Percentiles rank a stretch among this genome's conserved stretches.
Conservation (phyloP, 2,329 filamentous ascomycete species). For the Nemania diffusa region DNA sequence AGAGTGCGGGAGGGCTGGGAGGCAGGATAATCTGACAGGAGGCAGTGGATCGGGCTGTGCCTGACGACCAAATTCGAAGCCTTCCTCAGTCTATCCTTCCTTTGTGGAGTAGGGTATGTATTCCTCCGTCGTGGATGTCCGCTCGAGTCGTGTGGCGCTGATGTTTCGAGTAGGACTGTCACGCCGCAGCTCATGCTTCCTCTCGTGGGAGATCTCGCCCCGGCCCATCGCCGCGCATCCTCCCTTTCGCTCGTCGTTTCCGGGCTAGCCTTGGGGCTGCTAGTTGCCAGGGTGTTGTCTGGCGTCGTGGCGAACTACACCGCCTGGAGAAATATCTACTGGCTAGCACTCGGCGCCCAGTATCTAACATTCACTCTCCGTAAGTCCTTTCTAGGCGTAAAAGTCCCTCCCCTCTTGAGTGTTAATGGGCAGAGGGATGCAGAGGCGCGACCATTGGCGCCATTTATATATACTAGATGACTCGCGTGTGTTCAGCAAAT, state of each 20-base stretch:
- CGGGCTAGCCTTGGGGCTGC: slow-evolving; percentile 71
- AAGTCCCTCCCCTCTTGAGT: not conserved
- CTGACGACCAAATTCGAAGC: slow-evolving; percentile 66
- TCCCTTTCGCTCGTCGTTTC: slow-evolving; percentile 73
- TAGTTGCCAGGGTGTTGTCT: slow-evolving; percentile 74
- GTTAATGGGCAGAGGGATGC: not conserved
- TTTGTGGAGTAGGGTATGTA: slow-evolving; percentile 59
- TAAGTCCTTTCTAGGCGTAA: slow-evolving; percentile 6
- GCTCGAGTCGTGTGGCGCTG: not conserved
- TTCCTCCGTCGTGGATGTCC: not conserved
- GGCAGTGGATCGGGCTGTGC: slow-evolving; percentile 69
- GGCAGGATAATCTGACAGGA: slow-evolving; percentile 16
- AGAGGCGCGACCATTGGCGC: not conserved
- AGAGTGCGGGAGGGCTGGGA: not conserved
- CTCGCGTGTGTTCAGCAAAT: not conserved
- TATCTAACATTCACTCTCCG: slow-evolving; percentile 67
- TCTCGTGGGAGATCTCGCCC: slow-evolving; percentile 74
- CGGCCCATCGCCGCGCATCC: slow-evolving; percentile 68
- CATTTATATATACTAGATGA: not conserved
- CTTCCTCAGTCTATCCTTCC: slow-evolving; percentile 71
- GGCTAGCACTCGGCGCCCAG: slow-evolving; percentile 72
- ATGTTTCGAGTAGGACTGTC: slow-evolving; percentile 43
- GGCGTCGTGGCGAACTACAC: slow-evolving; percentile 74
- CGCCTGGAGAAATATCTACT: slow-evolving; percentile 75
- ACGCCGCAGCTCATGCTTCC: slow-evolving; percentile 72